Evolutionary conservation across 371 early-diverging fungal genomes (phyloP), one percentile per base, ranked within the genome.

Genomic region (Circinella minor): DNA sequence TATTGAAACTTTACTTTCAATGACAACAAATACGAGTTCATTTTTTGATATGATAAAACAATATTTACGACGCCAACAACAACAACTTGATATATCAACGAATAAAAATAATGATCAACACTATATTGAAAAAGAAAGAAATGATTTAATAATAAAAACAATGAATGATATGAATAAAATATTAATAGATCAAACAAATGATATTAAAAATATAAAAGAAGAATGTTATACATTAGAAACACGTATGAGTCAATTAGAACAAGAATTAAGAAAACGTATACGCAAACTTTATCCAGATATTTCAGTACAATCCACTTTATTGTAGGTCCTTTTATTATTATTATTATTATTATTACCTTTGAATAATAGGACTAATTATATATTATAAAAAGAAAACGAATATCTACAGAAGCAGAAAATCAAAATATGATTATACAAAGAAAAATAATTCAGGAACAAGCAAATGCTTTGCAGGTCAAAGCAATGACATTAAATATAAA

Each of bases 361-460:
- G 9, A 39, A 39, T 4, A 39, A 39, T 39, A 39, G 6, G 9
- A 4, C 43, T 5, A 51, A n/a, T 51, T 14, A 13, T 51, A 49
- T 49, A 51, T 51, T n/a, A 2, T 13, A 51, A 51, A n/a, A 51
- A 63, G 63, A 18, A 39, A 63, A 47, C 36, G 47, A n/a, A 63
- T 63, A 10, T 38, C 27, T 3, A 46, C 47, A 10, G 47, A 47
- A 47, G 63, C 63, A 13, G 47, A 63, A 20, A 63, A 38, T 27
- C 43, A 47, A 20, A 47, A n/a, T 14, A 34, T 18, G 11, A 15
- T n/a, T 13, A 27, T 46, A 10, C 47, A 63, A 17, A 20, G 43
- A 47, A 63, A 63, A 63, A 38, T 11, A 8, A 46, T 47, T 46
- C 36, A 39, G 13, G 63, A 63, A 34, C 63, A 47, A 63, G 47